phyloP scores from a whole-genome alignment of 2,329 filamentous ascomycete genomes.

The Penicillium hesseltinei region DNA sequence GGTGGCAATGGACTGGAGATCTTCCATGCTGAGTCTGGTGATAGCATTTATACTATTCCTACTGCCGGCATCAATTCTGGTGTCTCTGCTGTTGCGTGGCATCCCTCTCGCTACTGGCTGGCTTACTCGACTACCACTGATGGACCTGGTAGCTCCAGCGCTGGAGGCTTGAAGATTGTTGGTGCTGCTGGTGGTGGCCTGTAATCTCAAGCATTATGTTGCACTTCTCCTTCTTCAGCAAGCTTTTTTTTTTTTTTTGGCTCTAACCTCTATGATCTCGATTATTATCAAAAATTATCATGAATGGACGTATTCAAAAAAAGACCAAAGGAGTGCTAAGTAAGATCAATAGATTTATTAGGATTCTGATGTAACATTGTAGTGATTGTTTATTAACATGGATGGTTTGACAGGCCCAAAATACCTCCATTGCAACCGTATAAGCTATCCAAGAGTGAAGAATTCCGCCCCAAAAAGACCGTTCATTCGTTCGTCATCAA shows the following conservation, averaged over 20 bases:
- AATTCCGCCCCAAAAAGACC: conserved; percentile 4
- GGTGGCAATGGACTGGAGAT: conserved; percentile 48
- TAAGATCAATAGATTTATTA: background rate
- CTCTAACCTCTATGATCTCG: background rate
- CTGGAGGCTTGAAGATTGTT: conserved; percentile 49
- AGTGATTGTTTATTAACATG: background rate
- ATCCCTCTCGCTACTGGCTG: conserved; percentile 50
- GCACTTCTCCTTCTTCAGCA: background rate
- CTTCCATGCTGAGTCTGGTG: conserved; percentile 51
- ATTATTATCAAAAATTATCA: conserved; percentile 1
- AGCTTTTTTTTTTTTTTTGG: background rate
- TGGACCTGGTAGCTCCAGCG: conserved; percentile 36
- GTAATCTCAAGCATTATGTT: conserved; percentile 14
- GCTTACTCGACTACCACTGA: conserved; percentile 49
- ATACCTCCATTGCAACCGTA: background rate
- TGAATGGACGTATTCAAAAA: conserved; percentile 6
- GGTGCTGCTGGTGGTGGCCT: conserved; percentile 45
- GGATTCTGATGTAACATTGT: background rate
- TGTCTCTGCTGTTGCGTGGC: conserved; percentile 50
- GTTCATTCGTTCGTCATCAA: conserved; percentile 18
- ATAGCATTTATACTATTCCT: conserved; percentile 48
- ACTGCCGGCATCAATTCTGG: conserved; percentile 38
- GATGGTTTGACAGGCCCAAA: background rate
- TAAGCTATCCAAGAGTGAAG: conserved; percentile 2
- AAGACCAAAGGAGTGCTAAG: background rate